Evolutionary conservation across 768 basidiomycete genomes (phyloP), one percentile per base, ranked within the genome.

Genomic region (Psilocybe cyanescens): DNA sequence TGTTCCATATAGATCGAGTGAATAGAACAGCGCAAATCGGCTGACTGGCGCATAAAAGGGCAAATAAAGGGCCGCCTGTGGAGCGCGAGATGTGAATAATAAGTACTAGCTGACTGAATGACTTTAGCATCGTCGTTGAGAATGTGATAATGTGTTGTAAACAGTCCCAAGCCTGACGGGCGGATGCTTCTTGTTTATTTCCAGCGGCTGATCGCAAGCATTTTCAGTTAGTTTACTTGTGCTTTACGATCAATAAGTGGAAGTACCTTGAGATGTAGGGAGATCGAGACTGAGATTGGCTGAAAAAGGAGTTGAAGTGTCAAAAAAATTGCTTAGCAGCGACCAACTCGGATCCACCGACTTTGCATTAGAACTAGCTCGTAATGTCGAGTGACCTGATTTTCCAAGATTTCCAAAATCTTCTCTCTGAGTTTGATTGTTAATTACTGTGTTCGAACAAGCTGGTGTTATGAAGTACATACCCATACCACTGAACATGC

Each of bases 51-150:
- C 77, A 81, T 16, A 78, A 57, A 4, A 78, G 33, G 0, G 75
- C 74, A 35, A 78, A 79, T 2, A 75, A 29, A 0, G 71, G 72
- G 7, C 77, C 78, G 1, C 75, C 77, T 17, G 65, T 69, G 4
- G 72, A 67, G 1, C 71, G 61, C 0, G 77, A 73, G 2, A 71
- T 53, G 28, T 75, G 67, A 16, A 70, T 53, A 16, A 79, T 76
- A 17, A 78, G 67, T 1, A 67, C 39, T 14, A 78, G 57, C 44
- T 80, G 75, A 33, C 71, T 75, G 4, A 62, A 41, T 4, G 60
- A 63, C 11, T 67, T 60, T 6, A 77, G 46, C 4, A 69, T 47
- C 30, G 64, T 62, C 1, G 62, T 66, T 11, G 66, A 37, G 24
- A 75, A 71, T 1, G 59, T 46, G 3, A 75, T 53, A 17, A 77